A percentile compares a stretch with the other conserved stretches of the same genome.
These are phyloP conservation scores for Pisolithus sp. DNA, from an alignment of 768 basidiomycete genomes.

Conservation along the genomic window DNA sequence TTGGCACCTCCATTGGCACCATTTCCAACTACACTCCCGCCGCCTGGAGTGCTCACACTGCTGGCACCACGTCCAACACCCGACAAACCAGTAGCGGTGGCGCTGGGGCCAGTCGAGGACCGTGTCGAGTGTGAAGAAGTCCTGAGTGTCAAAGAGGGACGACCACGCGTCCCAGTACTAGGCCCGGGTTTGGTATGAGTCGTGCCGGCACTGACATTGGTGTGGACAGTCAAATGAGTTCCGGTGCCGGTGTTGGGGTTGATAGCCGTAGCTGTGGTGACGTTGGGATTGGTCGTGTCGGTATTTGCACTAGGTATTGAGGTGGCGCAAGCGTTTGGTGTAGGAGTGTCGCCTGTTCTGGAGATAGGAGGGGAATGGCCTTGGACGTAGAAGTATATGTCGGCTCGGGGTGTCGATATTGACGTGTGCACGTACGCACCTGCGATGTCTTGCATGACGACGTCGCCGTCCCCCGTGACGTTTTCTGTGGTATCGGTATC, in stretches of 20 bases:
- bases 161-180: conserved; percentile 44
- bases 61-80: too few relatives aligned
- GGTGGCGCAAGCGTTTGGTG: too few relatives aligned
- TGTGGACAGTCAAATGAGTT: too few relatives aligned
- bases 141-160: conserved; percentile 57
- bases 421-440: conserved; percentile 2
- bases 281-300: too few relatives aligned
- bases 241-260: too few relatives aligned
- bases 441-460: conserved; percentile 24
- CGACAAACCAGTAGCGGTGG: conserved; percentile 51
- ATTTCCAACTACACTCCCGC: conserved; percentile 22
- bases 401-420: conserved; percentile 6
- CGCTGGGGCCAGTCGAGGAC: conserved; percentile 51
- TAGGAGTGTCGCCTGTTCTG: conserved; percentile 28
- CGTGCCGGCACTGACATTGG: too few relatives aligned
- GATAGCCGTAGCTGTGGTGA: too few relatives aligned
- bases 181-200: conserved; percentile 44
- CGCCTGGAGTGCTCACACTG: too few relatives aligned
- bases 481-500: conserved; percentile 5
- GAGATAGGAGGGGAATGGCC: conserved; percentile 14
- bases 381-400: conserved; percentile 31
- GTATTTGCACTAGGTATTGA: too few relatives aligned
- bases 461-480: conserved; percentile 12
- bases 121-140: conserved; percentile 43
- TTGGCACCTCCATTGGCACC: conserved; percentile 50